Evolutionary conservation across 2,329 filamentous ascomycete species (phyloP).

Genomic region (Verticillium nonalfalfae): DNA sequence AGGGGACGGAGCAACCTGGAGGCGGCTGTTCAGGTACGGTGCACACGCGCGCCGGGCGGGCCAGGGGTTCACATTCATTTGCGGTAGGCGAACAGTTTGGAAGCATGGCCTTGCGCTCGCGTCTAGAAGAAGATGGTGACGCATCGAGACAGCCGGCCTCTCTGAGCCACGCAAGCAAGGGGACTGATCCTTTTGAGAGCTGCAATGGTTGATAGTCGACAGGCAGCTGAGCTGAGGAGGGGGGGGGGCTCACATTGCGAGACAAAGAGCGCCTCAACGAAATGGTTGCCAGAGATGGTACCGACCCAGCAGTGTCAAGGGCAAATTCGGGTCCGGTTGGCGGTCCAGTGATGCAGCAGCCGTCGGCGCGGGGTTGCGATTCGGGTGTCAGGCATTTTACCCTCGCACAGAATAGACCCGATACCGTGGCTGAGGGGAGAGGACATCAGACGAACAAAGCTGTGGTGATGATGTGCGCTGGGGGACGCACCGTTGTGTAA

Average conservation of each 20-base stretch:
- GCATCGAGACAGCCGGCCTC: not conserved
- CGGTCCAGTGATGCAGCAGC: not conserved
- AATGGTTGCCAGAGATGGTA: not conserved
- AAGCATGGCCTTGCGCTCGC: not conserved
- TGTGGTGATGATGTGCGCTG: not conserved
- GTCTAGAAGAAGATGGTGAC: not conserved
- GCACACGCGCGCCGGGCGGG: not conserved
- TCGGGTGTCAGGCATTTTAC: not conserved
- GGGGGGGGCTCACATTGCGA: not conserved
- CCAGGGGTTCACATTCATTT: not conserved
- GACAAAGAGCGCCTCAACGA: not conserved
- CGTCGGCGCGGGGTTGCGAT: conserved; percentile 10
- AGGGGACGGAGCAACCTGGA: not conserved
- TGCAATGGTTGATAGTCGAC: not conserved
- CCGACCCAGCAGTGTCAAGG: not conserved
- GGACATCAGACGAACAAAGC: not conserved
- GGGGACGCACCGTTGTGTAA: not conserved
- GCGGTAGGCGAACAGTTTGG: not conserved
- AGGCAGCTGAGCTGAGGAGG: not conserved
- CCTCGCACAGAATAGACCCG: not conserved
- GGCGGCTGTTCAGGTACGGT: not conserved
- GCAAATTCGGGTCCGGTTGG: not conserved
- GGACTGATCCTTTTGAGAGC: not conserved
- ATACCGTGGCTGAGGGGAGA: not conserved
- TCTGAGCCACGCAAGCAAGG: not conserved